A percentile compares a stretch with the other conserved stretches of the same genome.
phyloP scores from a whole-genome alignment of 208 protist species.

The Acanthamoeba rhysodes region DNA sequence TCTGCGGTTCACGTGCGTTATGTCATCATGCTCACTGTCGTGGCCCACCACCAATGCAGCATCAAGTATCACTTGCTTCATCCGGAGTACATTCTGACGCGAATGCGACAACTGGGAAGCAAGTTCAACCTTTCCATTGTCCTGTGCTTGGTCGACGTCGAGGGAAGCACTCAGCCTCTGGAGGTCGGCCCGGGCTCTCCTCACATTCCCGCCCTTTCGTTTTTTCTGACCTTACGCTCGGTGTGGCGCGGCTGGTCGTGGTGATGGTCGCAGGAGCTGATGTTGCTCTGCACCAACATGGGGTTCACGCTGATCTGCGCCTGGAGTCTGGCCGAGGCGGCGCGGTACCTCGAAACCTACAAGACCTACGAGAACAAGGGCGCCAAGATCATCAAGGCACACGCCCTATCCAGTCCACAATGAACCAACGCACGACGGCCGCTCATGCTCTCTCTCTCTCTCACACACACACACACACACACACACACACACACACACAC shows the following conservation, averaged over 20 bases:
- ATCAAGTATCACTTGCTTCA: slow-evolving; percentile 84
- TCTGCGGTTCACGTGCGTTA: neutral
- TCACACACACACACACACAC: too few relatives aligned
- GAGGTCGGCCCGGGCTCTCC: neutral
- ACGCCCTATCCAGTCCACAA: neutral
- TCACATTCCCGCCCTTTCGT: neutral
- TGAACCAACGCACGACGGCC: neutral
- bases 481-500: too few relatives aligned
- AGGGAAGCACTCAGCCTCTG: slow-evolving; percentile 3
- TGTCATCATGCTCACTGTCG: slow-evolving; percentile 53
- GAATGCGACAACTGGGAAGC: slow-evolving; percentile 74
- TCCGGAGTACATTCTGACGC: slow-evolving; percentile 78
- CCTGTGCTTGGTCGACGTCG: slow-evolving; percentile 82
- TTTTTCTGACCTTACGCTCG: neutral
- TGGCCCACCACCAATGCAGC: slow-evolving; percentile 55
- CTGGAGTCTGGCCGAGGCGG: slow-evolving; percentile 77
- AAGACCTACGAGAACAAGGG: slow-evolving; percentile 87
- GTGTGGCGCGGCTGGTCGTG: neutral
- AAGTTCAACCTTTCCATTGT: slow-evolving; percentile 76
- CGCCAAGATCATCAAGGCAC: slow-evolving; percentile 79
- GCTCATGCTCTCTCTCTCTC: too few relatives aligned
- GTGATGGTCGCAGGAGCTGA: slow-evolving; percentile 1
- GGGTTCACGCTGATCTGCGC: slow-evolving; percentile 77
- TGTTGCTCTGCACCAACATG: slow-evolving; percentile 14
- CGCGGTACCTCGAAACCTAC: slow-evolving; percentile 87